A percentile compares a stretch with the other conserved stretches of the same genome.
phyloP scores from a whole-genome alignment of 2,329 filamentous ascomycete genomes.

The Shiraia sp. region DNA sequence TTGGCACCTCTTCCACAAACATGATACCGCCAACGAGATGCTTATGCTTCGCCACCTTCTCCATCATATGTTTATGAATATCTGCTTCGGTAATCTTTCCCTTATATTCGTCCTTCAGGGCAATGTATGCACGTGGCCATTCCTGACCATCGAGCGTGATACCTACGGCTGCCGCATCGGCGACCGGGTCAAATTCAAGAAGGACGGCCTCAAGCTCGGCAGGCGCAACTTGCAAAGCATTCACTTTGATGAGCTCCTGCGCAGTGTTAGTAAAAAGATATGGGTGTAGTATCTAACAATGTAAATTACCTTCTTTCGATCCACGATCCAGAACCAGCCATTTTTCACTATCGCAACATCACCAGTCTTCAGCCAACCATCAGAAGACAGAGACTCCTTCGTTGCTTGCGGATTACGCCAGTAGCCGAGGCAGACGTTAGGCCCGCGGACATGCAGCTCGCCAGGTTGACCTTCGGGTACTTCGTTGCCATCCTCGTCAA shows the following conservation, averaged over 20 bases:
- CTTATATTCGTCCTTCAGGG: constrained; percentile 52
- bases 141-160: constrained; percentile 56
- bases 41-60: constrained; percentile 58
- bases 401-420: constrained; percentile 48
- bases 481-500: constrained; percentile 50
- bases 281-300: background rate
- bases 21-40: constrained; percentile 56
- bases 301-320: constrained; percentile 39
- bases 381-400: constrained; percentile 39
- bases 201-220: constrained; percentile 55
- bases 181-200: constrained; percentile 56
- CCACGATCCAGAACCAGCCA: constrained; percentile 44
- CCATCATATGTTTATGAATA: constrained; percentile 45
- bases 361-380: constrained; percentile 46
- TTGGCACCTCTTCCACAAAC: constrained; percentile 62
- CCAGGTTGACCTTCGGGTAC: constrained; percentile 43
- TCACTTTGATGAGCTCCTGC: constrained; percentile 49
- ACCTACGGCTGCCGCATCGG: constrained; percentile 60
- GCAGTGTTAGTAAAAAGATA: background rate
- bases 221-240: constrained; percentile 44
- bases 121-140: constrained; percentile 59
- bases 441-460: constrained; percentile 47
- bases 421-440: constrained; percentile 48
- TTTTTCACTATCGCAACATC: constrained; percentile 40
- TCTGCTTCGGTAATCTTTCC: constrained; percentile 31